Percentiles rank a stretch among this genome's conserved stretches.
Conservation (phyloP, 176 grass and related monocot species). For the Eragrostis nindensis region DNA sequence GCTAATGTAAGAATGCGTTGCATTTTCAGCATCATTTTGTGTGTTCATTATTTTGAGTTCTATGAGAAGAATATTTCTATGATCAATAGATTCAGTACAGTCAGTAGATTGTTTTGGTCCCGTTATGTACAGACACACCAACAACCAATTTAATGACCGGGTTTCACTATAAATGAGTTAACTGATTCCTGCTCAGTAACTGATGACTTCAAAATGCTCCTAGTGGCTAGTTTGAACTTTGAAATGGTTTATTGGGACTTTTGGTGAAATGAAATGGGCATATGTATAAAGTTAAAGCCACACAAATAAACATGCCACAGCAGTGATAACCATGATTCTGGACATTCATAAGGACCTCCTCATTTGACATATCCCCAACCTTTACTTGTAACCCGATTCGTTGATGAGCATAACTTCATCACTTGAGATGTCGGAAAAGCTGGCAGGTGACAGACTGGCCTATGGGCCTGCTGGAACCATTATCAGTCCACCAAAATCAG, state of each 20-base stretch:
- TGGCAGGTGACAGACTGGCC: not conserved
- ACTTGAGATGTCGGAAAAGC: not conserved
- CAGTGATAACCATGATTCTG: not conserved
- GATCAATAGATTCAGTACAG: not conserved
- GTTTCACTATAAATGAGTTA: not conserved
- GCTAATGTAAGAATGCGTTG: not conserved
- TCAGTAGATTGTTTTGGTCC: not conserved
- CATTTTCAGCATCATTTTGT: not conserved
- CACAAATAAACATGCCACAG: not conserved
- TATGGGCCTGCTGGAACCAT: not conserved
- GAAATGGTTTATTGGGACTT: not conserved
- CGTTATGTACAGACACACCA: not conserved
- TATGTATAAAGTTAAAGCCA: not conserved
- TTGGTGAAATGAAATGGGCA: not conserved
- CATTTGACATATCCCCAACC: not conserved
- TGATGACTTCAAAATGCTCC: not conserved
- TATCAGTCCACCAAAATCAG: not conserved
- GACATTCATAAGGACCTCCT: not conserved
- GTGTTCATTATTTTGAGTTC: not conserved
- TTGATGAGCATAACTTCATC: not conserved
- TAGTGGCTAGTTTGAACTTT: not conserved
- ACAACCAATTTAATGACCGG: not conserved
- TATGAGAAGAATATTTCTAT: not conserved
- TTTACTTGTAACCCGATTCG: not conserved
- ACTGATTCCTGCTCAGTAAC: not conserved